Percentiles rank a stretch among this genome's conserved stretches.
These are phyloP conservation scores for Pleurotus platypus DNA, from an alignment of 768 basidiomycete genomes.

Conservation along the genomic window DNA sequence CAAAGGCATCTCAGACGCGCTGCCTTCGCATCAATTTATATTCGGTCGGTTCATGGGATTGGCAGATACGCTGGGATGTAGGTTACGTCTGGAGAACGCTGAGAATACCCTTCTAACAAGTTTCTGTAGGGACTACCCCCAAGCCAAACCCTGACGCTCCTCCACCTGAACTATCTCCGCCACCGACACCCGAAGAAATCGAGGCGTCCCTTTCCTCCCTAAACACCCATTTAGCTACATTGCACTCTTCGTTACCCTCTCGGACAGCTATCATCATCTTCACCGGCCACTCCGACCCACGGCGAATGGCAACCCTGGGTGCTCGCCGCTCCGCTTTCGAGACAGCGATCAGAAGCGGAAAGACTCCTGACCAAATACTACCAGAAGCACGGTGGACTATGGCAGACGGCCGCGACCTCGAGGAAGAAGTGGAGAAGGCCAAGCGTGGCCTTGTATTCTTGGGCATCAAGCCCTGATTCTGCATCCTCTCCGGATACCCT, in stretches of 20 bases:
- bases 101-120: not conserved
- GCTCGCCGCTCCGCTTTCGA: slow-evolving; percentile 75
- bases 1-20: slow-evolving; percentile 55
- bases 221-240: slow-evolving; percentile 52
- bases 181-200: slow-evolving; percentile 31
- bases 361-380: slow-evolving; percentile 51
- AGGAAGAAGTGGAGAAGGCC: slow-evolving; percentile 75
- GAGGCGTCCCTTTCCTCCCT: slow-evolving; percentile 42
- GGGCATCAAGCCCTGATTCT: slow-evolving; percentile 42
- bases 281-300: slow-evolving; percentile 87
- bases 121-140: slow-evolving; percentile 55
- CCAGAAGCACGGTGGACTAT: slow-evolving; percentile 68
- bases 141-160: slow-evolving; percentile 40
- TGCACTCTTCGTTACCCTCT: slow-evolving; percentile 70
- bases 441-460: slow-evolving; percentile 84
- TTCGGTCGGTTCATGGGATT: slow-evolving; percentile 84
- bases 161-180: slow-evolving; percentile 19
- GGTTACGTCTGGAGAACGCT: slow-evolving; percentile 22
- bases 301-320: slow-evolving; percentile 71
- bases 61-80: slow-evolving; percentile 81
- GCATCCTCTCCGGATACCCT: not conserved
- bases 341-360: slow-evolving; percentile 49
- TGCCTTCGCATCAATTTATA: slow-evolving; percentile 70
- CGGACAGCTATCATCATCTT: slow-evolving; percentile 83
- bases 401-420: slow-evolving; percentile 73